Evolutionary conservation across 2,329 filamentous ascomycete genomes (phyloP), one percentile per base, ranked within the genome.

Genomic region (Calonectria montana): DNA sequence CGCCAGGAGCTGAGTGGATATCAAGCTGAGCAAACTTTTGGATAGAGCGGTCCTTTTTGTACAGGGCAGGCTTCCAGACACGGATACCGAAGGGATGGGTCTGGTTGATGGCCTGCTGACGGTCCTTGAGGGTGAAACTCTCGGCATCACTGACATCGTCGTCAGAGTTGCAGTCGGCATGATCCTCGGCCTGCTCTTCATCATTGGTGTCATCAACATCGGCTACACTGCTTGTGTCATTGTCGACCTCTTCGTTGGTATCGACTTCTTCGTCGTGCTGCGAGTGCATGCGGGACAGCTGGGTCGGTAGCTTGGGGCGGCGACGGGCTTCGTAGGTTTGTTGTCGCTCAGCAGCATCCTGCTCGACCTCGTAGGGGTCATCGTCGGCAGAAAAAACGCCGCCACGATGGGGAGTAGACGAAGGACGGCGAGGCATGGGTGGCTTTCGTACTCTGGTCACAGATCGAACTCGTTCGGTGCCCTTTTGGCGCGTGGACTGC

Each of bases 11-110:
- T 3, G 96, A 98, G 85, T 99, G 97, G 71, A 99, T 98, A 82
- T 99, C 97, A 16, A 94, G 96, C 84, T 98, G 96, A 7, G 97
- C 97, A 57, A 93, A 97, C 84, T 97, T 97, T 82, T 98, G 95
- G 43, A 99, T 97, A 1, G 97, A 99, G 69, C 97, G 92, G 78
- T 94, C 93, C 84, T 99, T 99, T 85, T 99, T 99, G 89, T 99
- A 99, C 74, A 99, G 84, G 1, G 97, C 97, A 50, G 97, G 97
- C 84, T 99, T 99, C 97, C 97, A 99, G 74, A 99, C 94, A 82
- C 97, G 92, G 81, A 99, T 98, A 87, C 97, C 97, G 79, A 99
- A 99, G 0, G 97, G 97, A 87, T 99, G 97, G 0, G 97, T 99
- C 83, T 98, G 93, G 85, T 99, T 99, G 87, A 99, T 99, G 75